Percentiles rank a stretch among this genome's conserved stretches.
phyloP scores from a whole-genome alignment of 1,139 yeast genomes.

The Scheffersomyces quercinus region DNA sequence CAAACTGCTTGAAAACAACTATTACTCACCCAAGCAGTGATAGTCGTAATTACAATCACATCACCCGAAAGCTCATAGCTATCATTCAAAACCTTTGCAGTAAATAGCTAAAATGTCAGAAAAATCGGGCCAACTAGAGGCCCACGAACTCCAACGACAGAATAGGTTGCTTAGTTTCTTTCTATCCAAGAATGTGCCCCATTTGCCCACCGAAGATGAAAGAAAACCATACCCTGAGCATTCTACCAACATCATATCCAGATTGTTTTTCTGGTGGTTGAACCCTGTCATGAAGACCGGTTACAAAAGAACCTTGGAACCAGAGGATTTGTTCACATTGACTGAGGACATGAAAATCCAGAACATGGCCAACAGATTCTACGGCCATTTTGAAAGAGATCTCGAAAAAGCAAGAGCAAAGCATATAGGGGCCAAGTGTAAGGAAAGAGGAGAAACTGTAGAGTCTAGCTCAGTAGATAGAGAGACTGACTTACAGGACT shows the following conservation, averaged over 20 bases:
- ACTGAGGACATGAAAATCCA: slow-evolving; percentile 41
- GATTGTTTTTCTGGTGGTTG: slow-evolving; percentile 52
- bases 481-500: slow-evolving; percentile 27
- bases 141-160: slow-evolving; percentile 17
- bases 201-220: slow-evolving; percentile 40
- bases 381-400: slow-evolving; percentile 20
- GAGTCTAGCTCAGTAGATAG: slow-evolving; percentile 18
- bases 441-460: slow-evolving; percentile 24
- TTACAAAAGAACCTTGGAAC: slow-evolving; percentile 49
- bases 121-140: too few species aligned
- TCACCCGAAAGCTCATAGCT: too few species aligned
- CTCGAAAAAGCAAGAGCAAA: slow-evolving; percentile 19
- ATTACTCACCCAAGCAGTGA: too few species aligned
- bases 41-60: too few species aligned
- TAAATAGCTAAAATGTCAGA: too few species aligned
- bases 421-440: slow-evolving; percentile 23
- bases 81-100: too few species aligned
- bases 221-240: slow-evolving; percentile 36
- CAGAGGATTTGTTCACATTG: slow-evolving; percentile 44
- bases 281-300: slow-evolving; percentile 50
- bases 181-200: slow-evolving; percentile 38
- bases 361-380: slow-evolving; percentile 32
- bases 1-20: too few species aligned
- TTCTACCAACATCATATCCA: slow-evolving; percentile 36
- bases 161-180: slow-evolving; percentile 31